Evolutionary conservation across 345 rosid species (phyloP).

Genomic region (Alliaria petiolata): DNA sequence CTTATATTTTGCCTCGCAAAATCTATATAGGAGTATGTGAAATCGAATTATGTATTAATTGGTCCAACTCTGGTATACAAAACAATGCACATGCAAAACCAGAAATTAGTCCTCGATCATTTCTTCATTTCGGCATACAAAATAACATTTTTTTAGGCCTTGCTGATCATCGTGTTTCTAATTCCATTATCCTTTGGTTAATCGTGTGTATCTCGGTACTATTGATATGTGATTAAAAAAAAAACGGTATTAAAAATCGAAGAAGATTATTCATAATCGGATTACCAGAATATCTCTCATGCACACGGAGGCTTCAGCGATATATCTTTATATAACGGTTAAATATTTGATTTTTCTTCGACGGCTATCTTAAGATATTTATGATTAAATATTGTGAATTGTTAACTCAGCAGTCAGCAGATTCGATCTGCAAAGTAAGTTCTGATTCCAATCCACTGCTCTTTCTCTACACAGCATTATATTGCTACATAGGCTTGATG

Average conservation of each 20-base stretch:
- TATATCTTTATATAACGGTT: too few relatives aligned
- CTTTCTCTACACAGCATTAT: neutral
- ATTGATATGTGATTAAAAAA: neutral
- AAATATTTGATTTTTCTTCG: too few relatives aligned
- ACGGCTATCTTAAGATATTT: too few relatives aligned
- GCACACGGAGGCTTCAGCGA: too few relatives aligned
- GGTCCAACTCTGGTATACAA: neutral
- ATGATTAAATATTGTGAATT: too few relatives aligned
- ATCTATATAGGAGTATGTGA: neutral
- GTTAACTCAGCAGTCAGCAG: too few relatives aligned
- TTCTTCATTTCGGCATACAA: neutral
- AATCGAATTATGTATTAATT: neutral
- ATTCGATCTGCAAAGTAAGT: too few relatives aligned
- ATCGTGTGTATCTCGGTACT: neutral
- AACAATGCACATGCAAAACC: neutral
- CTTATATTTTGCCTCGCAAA: neutral
- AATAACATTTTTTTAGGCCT: neutral
- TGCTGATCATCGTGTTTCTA: too few relatives aligned
- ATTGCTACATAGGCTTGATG: neutral
- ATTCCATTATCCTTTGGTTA: neutral
- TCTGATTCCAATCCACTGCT: too few relatives aligned
- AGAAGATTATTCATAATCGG: too few relatives aligned
- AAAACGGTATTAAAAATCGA: too few relatives aligned
- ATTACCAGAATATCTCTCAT: too few relatives aligned
- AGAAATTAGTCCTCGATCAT: neutral